phyloP scores from a whole-genome alignment of 164 flowering plant genomes.

The Tetrastigma voinierianum region DNA sequence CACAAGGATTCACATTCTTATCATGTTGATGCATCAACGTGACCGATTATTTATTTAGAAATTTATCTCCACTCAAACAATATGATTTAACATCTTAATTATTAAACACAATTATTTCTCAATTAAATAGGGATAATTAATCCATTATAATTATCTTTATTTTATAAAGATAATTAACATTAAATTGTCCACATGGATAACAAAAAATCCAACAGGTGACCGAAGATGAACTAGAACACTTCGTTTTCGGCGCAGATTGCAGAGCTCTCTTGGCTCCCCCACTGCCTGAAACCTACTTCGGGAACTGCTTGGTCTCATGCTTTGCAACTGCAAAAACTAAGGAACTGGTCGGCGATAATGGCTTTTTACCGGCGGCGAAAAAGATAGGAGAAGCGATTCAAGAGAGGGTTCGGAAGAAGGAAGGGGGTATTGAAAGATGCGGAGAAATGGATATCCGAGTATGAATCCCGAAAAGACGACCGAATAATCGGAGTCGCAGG shows the following conservation, averaged over 20 bases:
- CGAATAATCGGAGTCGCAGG: slow-evolving; percentile 30
- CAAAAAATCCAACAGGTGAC: too few species aligned
- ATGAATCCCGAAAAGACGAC: background rate
- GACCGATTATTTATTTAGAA: too few species aligned
- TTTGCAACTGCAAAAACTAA: background rate
- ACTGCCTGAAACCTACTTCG: slow-evolving; percentile 45
- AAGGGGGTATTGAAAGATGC: slow-evolving; percentile 16
- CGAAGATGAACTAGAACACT: background rate
- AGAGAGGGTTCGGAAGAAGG: slow-evolving; percentile 10
- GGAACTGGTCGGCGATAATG: slow-evolving; percentile 25
- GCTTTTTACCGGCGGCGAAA: slow-evolving; percentile 25
- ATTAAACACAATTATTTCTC: too few species aligned
- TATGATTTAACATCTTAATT: too few species aligned
- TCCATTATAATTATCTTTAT: too few species aligned
- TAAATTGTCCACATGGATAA: too few species aligned
- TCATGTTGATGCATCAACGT: too few species aligned
- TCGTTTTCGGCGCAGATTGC: slow-evolving; percentile 35
- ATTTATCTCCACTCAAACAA: too few species aligned
- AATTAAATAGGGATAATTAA: too few species aligned
- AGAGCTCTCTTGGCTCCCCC: slow-evolving; percentile 26
- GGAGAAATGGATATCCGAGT: slow-evolving; percentile 20
- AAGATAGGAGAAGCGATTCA: slow-evolving; percentile 22
- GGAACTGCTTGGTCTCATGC: slow-evolving; percentile 36
- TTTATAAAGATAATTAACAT: too few species aligned
- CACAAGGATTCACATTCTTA: too few species aligned